phyloP scores from a whole-genome alignment of 2,329 filamentous ascomycete species.

The Alternaria panax region DNA sequence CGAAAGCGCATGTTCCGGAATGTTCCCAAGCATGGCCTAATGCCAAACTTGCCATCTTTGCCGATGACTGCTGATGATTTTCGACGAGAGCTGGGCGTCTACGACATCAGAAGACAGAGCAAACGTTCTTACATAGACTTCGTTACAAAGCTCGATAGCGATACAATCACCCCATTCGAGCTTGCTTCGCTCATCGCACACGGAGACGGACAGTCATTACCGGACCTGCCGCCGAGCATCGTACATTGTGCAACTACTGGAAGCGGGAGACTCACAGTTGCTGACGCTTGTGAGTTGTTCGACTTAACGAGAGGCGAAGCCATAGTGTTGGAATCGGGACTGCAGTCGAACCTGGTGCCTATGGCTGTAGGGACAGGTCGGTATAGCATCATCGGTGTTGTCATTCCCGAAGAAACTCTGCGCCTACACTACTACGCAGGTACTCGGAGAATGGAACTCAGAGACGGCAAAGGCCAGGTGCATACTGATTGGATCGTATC shows the following conservation, averaged over 20 bases:
- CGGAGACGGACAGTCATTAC: constrained; percentile 33
- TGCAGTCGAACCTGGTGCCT: constrained; percentile 50
- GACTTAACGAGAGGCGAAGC: constrained; percentile 46
- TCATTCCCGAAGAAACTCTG: constrained; percentile 61
- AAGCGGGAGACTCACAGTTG: constrained; percentile 46
- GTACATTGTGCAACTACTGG: constrained; percentile 47
- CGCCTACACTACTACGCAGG: constrained; percentile 47
- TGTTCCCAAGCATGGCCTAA: constrained; percentile 11
- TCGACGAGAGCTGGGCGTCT: constrained; percentile 25
- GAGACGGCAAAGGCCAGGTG: constrained; percentile 38
- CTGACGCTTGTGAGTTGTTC: constrained; percentile 49
- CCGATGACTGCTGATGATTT: constrained; percentile 31
- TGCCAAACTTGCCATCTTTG: constrained; percentile 18
- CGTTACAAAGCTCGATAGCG: constrained; percentile 15
- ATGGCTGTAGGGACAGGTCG: constrained; percentile 62
- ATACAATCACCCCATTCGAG: constrained; percentile 28
- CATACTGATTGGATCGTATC: constrained; percentile 35
- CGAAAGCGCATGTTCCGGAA: constrained; percentile 26
- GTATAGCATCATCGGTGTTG: constrained; percentile 77
- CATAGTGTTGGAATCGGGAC: constrained; percentile 58
- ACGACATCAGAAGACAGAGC: constrained; percentile 13
- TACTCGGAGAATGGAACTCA: constrained; percentile 36
- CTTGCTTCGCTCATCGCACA: constrained; percentile 38
- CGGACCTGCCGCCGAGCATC: constrained; percentile 34
- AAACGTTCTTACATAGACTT: constrained; percentile 13